Evolutionary conservation across 106 monocot species (phyloP), one percentile per base, ranked within the genome.

Genomic region (Allium fistulosum): DNA sequence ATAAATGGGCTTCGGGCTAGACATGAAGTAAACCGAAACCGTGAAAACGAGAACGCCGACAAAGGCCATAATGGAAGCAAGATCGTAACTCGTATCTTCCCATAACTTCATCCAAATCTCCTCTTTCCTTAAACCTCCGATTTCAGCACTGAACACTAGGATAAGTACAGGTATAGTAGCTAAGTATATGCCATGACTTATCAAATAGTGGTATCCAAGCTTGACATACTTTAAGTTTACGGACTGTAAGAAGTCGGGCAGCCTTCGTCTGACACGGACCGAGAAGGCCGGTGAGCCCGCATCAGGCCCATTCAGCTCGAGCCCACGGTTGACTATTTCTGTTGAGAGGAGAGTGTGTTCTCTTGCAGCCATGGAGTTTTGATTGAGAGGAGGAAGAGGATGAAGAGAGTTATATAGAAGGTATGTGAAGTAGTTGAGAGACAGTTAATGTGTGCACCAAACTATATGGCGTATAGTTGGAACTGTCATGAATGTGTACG

Each of bases 161-260:
- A 89, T 72, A 49, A 97, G 86, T 47, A 92, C 80, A 4, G 96
- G 96, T 9, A 97, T 72, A 4, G 89, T 87, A 15, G 79, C 86
- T 55, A 92, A 49, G 65, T 97, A 97, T 1, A 92, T 63, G 4
- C 80, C 96, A 61, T 97, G 96, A 77, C 80, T 92, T 69, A 92
- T 89, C 15, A 92, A 72, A 76, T 97, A 92, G 78, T 87, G 96
- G 76, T 97, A 97, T 8, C 96, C 96, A 12, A 97, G 80, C 74
- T 77, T 80, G 55, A 97, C 96, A 67, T 97, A 92, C 80, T 97
- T 92, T 47, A 97, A 83, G 72, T 97, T 97, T 61, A 97, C 96
- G 4, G 96, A 97, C 82, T 97, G 96, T 13, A 97, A 67, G 77
- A 92, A 92, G 65, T 97, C 96, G 63, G 96, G 96, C 61, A 97